A percentile compares a stretch with the other conserved stretches of the same genome.
Evolutionary conservation across 2,329 filamentous ascomycete species (phyloP).

Genomic region (Xylariaceae sp.): DNA sequence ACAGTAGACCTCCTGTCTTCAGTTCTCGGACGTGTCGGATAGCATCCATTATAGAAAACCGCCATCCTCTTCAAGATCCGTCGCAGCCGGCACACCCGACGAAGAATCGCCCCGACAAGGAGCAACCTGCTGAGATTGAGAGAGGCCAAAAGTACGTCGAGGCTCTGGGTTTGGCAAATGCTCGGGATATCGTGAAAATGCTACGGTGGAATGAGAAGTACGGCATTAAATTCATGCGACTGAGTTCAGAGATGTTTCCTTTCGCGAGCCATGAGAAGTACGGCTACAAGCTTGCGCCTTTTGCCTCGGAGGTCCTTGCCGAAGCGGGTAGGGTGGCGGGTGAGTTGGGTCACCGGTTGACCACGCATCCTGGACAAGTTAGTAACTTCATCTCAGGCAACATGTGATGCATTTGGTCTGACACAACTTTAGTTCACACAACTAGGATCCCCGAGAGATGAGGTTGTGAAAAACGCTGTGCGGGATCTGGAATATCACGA

Average conservation of each 20-base stretch:
- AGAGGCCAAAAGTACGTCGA: slow-evolving; percentile 72
- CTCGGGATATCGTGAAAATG: slow-evolving; percentile 79
- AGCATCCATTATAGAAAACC: slow-evolving; percentile 82
- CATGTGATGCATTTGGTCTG: slow-evolving; percentile 1
- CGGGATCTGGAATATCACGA: slow-evolving; percentile 85
- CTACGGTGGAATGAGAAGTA: slow-evolving; percentile 88
- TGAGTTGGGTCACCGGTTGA: slow-evolving; percentile 77
- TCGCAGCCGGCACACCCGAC: slow-evolving; percentile 72
- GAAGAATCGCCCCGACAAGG: slow-evolving; percentile 80
- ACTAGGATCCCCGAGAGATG: slow-evolving; percentile 72
- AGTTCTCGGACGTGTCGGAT: slow-evolving; percentile 89
- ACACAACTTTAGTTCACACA: slow-evolving; percentile 66
- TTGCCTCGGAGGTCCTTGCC: slow-evolving; percentile 72
- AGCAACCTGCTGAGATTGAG: slow-evolving; percentile 59
- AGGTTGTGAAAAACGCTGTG: slow-evolving; percentile 71
- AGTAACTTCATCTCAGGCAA: background rate
- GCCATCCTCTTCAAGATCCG: slow-evolving; percentile 73
- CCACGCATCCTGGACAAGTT: slow-evolving; percentile 80
- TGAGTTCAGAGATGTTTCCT: slow-evolving; percentile 95
- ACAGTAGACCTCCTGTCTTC: slow-evolving; percentile 78
- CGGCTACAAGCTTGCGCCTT: slow-evolving; percentile 79
- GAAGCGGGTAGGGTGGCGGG: slow-evolving; percentile 73
- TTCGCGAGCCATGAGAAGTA: slow-evolving; percentile 87
- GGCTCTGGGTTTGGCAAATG: slow-evolving; percentile 73
- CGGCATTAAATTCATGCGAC: slow-evolving; percentile 83